Evolutionary conservation across 495 filamentous ascomycete genomes (phyloP).

Genomic region (Podospora conica): DNA sequence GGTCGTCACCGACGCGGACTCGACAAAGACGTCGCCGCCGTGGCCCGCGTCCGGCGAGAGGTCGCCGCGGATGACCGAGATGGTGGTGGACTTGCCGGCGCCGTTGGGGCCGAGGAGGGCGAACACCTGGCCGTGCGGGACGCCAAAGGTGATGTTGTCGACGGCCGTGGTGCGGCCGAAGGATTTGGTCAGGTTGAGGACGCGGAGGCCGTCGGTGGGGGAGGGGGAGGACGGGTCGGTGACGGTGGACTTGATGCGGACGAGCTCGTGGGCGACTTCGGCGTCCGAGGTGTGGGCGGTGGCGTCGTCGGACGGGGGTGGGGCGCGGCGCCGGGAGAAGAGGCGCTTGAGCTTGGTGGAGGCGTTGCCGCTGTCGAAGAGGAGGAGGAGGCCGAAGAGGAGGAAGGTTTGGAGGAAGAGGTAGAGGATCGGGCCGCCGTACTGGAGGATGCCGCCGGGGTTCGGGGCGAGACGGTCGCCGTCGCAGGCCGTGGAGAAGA

Average conservation of each 20-base stretch:
- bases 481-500: conserved; percentile 67
- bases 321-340: conserved; percentile 13
- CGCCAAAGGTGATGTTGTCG: conserved; percentile 74
- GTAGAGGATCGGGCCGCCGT: conserved; percentile 74
- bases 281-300: conserved; percentile 33
- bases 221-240: conserved; percentile 45
- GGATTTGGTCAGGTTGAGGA: conserved; percentile 68
- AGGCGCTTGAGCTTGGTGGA: conserved; percentile 43
- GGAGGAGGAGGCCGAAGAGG: conserved; percentile 62
- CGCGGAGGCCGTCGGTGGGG: conserved; percentile 60
- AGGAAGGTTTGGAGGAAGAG: conserved; percentile 61
- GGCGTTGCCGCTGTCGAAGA: conserved; percentile 61
- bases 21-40: conserved; percentile 66
- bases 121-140: conserved; percentile 72
- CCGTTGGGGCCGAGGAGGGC: conserved; percentile 84
- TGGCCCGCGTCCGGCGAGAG: conserved; percentile 53
- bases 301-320: neutral
- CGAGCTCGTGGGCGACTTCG: conserved; percentile 41
- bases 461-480: conserved; percentile 55
- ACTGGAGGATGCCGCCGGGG: conserved; percentile 63
- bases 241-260: conserved; percentile 39
- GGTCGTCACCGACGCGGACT: conserved; percentile 59
- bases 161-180: conserved; percentile 69
- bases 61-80: conserved; percentile 80
- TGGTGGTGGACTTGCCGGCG: conserved; percentile 81